phyloP scores from a whole-genome alignment of 768 basidiomycete genomes.

The Leccinum subtestaceum region DNA sequence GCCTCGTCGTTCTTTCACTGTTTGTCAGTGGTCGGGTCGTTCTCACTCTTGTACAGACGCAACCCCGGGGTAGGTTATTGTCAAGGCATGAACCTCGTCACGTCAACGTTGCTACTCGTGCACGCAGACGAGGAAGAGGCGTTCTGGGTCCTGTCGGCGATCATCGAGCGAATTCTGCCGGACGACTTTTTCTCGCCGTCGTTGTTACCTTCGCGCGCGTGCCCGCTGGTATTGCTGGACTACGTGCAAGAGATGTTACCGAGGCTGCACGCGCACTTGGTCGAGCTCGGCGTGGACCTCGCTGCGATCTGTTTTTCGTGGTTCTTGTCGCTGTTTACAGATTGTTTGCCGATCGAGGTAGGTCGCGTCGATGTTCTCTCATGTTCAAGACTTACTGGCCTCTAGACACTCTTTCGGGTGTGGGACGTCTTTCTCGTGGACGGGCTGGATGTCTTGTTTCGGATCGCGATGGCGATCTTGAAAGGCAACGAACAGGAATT shows the following conservation, averaged over 20 bases:
- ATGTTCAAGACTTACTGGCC: too few relatives aligned
- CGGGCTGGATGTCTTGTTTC: conserved; percentile 87
- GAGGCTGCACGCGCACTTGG: conserved; percentile 71
- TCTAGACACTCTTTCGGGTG: conserved; percentile 81
- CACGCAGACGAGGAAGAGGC: conserved; percentile 96
- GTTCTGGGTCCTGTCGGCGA: conserved; percentile 89
- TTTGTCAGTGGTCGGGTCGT: not conserved
- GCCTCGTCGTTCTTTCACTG: not conserved
- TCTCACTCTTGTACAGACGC: conserved; percentile 49
- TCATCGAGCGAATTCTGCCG: conserved; percentile 86
- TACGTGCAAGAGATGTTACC: conserved; percentile 79
- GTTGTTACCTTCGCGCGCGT: conserved; percentile 88
- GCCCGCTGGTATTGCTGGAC: conserved; percentile 86
- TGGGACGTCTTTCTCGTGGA: conserved; percentile 97
- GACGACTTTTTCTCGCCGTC: conserved; percentile 93
- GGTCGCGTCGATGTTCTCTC: conserved; percentile 17
- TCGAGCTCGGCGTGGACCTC: conserved; percentile 81
- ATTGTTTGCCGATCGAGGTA: conserved; percentile 94
- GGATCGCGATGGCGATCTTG: conserved; percentile 85
- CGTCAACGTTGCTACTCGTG: conserved; percentile 89
- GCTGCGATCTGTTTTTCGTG: conserved; percentile 97
- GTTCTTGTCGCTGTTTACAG: conserved; percentile 82
- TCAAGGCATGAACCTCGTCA: conserved; percentile 94
- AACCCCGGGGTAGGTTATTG: conserved; percentile 93
- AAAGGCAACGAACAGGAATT: conserved; percentile 83